phyloP scores from a whole-genome alignment of 1,139 yeast species.

The Nakaseomyces nivariensis region DNA sequence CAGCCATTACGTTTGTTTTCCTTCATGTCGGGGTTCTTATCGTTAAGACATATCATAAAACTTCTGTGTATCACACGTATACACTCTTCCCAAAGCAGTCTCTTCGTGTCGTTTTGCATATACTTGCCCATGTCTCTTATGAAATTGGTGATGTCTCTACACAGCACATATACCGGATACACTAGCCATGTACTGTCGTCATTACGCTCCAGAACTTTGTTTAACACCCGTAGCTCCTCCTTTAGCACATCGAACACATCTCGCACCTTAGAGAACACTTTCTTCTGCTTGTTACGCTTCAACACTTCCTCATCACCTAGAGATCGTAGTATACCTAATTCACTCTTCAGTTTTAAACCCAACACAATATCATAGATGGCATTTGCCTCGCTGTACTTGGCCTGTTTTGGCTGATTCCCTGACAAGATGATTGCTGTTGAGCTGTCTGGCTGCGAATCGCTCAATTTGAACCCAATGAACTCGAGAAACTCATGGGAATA shows the following conservation, averaged over 20 bases:
- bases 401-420: conserved; percentile 5
- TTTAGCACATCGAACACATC: conserved; percentile 4
- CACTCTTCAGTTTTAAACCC: conserved; percentile 18
- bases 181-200: conserved; percentile 57
- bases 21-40: conserved; percentile 46
- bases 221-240: conserved; percentile 34
- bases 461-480: conserved; percentile 11
- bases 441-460: conserved; percentile 5
- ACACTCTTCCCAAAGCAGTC: conserved; percentile 38
- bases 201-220: conserved; percentile 47
- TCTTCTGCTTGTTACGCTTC: conserved; percentile 6
- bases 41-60: conserved; percentile 71
- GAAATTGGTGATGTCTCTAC: neutral
- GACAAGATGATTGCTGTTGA: conserved; percentile 5
- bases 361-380: conserved; percentile 7
- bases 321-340: neutral
- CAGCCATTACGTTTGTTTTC: conserved; percentile 55
- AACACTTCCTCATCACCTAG: neutral
- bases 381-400: neutral
- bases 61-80: conserved; percentile 61
- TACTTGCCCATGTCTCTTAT: conserved; percentile 4
- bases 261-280: conserved; percentile 2
- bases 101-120: conserved; percentile 14
- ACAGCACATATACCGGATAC: conserved; percentile 15
- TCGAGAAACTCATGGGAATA: conserved; percentile 12